Evolutionary conservation across 176 grass and related monocot genomes (phyloP), one percentile per base, ranked within the genome.

Genomic region (Lolium perenne): DNA sequence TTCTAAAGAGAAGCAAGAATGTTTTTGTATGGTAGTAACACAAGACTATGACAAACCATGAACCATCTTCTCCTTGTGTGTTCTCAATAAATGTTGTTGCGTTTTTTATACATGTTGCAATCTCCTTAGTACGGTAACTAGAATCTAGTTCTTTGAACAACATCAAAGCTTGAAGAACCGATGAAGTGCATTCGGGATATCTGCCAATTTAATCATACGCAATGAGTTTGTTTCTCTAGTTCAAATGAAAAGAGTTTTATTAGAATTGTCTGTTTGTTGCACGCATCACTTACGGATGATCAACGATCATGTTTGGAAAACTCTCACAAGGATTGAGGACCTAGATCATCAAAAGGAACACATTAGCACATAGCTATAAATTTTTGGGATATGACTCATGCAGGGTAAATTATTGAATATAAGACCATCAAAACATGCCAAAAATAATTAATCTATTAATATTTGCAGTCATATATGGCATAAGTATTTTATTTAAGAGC

Each of bases 161-260:
- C 20, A 79, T 35, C 17, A 93, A 65, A 80, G 81, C 88, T 86
- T 90, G 88, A 35, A 93, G 67, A 69, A 75, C 88, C 0, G 88
- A 84, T 14, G 88, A 90, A 59, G 85, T 90, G 71, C 91, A 93
- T 67, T 93, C 91, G 7, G 80, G 80, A 29, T 85, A 78, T 38
- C 88, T 90, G 81, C 6, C 23, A 82, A 54, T 85, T 88, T 51
- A 4, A 88, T 70, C 8, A 1, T 22, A 60, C 20, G 55, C 9
- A 5, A 70, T 70, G 2, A 78, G 12, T 77, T 71, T n/a, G 1
- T 26, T 72, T 40, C 10, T 15, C 10, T 25, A 41, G 9, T 1
- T 78, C 7, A 77, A 75, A 18, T 40, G 21, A 49, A 74, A 29
- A 3, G 38, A 14, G 1, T 45, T 3, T 65, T 4, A 29, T 3